Percentiles rank a stretch among this genome's conserved stretches.
phyloP scores from a whole-genome alignment of 352 stramenopile species.

The Plasmopara viticola region DNA sequence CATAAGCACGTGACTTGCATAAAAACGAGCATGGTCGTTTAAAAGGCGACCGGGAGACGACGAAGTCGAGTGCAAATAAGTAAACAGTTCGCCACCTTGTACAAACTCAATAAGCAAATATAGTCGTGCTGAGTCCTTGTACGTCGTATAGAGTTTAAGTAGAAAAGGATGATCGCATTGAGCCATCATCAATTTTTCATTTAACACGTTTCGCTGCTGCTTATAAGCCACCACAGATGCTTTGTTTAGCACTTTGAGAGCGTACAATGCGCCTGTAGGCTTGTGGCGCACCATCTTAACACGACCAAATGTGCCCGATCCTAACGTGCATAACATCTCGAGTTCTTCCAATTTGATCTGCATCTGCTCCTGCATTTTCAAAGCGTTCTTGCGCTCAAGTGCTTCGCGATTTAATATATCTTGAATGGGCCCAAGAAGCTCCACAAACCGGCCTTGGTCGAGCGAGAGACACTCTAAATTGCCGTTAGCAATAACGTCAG shows the following conservation, averaged over 20 bases:
- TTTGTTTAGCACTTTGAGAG: slow-evolving; percentile 94
- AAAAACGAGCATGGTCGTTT: slow-evolving; percentile 63
- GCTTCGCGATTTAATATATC: slow-evolving; percentile 62
- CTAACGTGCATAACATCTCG: slow-evolving; percentile 80
- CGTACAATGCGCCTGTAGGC: slow-evolving; percentile 70
- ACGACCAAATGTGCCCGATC: slow-evolving; percentile 92
- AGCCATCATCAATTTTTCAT: slow-evolving; percentile 95
- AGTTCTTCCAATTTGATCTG: slow-evolving; percentile 73
- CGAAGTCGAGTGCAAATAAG: slow-evolving; percentile 83
- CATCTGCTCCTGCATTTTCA: slow-evolving; percentile 28
- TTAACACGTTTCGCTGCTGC: slow-evolving; percentile 94
- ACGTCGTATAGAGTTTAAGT: slow-evolving; percentile 92
- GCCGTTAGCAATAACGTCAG: slow-evolving; percentile 63
- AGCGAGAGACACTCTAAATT: slow-evolving; percentile 86
- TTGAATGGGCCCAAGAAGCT: slow-evolving; percentile 75
- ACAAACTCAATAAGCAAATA: slow-evolving; percentile 95
- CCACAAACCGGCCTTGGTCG: slow-evolving; percentile 79
- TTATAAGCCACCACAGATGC: slow-evolving; percentile 92
- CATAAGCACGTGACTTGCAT: slow-evolving; percentile 57
- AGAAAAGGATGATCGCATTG: slow-evolving; percentile 96
- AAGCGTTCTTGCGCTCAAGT: slow-evolving; percentile 38
- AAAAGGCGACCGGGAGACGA: slow-evolving; percentile 39
- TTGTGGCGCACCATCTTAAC: slow-evolving; percentile 90
- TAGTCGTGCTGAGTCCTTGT: slow-evolving; percentile 89
- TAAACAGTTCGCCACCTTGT: slow-evolving; percentile 92